Base-by-base conservation (phyloP, 1,284 basidiomycete species). In the Papiliotrema fonsecae region DNA sequence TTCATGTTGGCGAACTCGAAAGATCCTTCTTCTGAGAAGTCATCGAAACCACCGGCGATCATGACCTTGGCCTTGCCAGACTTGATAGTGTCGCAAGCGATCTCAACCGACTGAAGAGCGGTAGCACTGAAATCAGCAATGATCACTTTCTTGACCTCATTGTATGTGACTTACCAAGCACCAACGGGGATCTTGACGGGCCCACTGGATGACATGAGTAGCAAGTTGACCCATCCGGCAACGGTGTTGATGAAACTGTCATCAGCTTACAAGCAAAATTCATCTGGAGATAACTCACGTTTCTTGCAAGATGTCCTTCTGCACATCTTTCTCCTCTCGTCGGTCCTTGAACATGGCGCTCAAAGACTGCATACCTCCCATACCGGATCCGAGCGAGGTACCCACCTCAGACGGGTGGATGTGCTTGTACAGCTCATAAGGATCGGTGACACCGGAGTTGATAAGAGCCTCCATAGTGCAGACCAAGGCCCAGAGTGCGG, bases 1-100 rank as follows among this genome's bases (percentile, higher is more conserved):
- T 97, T 96, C 96, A 98, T 98, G 79, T 97, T 97, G 50, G 92
- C 94, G 74, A 93, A 93, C 75, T 97, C 92, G 74, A 83, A 94
- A 18, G 92, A 94, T 21, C 92, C 93, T 74, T 97, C 93, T 75
- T 98, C 96, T 61, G 87, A 88, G 69, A 97, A 83, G 73, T 98
- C 96, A 67, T 98, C 96, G 76, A 92, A 97, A 51, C 94, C 96
- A 75, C 96, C 96, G 37, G 94, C 88, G 56, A 98, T 85, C 96
- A 98, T 98, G 69, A 98, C 84, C 78, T 97, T 97, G 42, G 94
- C 94, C 75, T 98, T 98, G 62, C 93, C 89, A 4, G 86, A 86
- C 36, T 96, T 75, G 56, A 98, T 86, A 0, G 89, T 89, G 68
- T 98, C 96, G 64, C 87, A 87, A n/a, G 92, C 94, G 59, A 98